These are phyloP conservation scores for Erythrophleum fordii DNA, from an alignment of 306 rosid genomes.

Conservation along the genomic window DNA sequence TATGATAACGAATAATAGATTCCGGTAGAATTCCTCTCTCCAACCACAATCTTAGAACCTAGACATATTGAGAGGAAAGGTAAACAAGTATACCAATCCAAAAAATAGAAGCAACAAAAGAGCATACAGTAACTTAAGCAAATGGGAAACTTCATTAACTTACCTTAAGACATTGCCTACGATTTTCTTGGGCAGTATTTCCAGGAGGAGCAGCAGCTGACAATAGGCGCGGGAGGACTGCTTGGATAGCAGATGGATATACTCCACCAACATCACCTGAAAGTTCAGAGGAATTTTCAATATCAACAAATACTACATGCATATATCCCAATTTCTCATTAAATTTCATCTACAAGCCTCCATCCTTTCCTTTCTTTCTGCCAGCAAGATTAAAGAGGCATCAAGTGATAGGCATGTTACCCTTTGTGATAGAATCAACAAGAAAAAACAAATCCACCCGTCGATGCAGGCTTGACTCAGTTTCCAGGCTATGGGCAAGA, in stretches of 20 bases:
- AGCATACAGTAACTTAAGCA: constrained; percentile 11
- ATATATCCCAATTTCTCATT: background rate
- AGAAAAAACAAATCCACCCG: constrained; percentile 92
- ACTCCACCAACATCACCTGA: constrained; percentile 77
- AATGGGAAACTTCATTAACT: constrained; percentile 39
- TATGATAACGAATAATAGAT: constrained; percentile 71
- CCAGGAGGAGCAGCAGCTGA: constrained; percentile 97
- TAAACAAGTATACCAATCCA: constrained; percentile 30
- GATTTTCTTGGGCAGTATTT: constrained; percentile 76
- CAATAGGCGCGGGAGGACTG: constrained; percentile 78
- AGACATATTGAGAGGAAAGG: constrained; percentile 33
- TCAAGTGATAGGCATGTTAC: constrained; percentile 46
- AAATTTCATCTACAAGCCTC: constrained; percentile 3
- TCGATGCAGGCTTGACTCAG: constrained; percentile 71
- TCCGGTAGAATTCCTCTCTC: constrained; percentile 85
- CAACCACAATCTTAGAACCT: constrained; percentile 96
- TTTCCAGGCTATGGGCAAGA: constrained; percentile 72
- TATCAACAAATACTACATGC: constrained; percentile 27
- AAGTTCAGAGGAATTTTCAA: constrained; percentile 35
- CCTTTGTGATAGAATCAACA: constrained; percentile 90
- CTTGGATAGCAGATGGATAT: constrained; percentile 74
- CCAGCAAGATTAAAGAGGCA: constrained; percentile 31
- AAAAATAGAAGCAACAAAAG: constrained; percentile 18
- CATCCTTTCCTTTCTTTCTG: constrained; percentile 12
- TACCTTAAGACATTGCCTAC: constrained; percentile 96